Evolutionary conservation across 345 rosid species (phyloP).

Genomic region (Anastatica hierochuntica): DNA sequence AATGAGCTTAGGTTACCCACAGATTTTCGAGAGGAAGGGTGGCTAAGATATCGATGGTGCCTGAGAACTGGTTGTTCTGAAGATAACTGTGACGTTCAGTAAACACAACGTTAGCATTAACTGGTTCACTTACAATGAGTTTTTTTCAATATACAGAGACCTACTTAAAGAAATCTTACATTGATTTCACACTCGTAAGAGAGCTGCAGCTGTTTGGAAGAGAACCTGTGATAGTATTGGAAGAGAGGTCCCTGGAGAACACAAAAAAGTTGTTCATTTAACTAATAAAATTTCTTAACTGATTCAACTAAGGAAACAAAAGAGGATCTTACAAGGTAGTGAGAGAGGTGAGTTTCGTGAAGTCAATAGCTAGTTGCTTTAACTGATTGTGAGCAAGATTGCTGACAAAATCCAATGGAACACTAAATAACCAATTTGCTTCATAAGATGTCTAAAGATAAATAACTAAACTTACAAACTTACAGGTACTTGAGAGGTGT

Average conservation of each 20-base stretch:
- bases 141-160: background rate
- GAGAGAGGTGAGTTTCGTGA: slow-evolving; percentile 65
- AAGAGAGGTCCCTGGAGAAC: slow-evolving; percentile 74
- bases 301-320: background rate
- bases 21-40: slow-evolving; percentile 63
- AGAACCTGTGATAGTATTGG: slow-evolving; percentile 48
- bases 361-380: slow-evolving; percentile 49
- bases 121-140: background rate
- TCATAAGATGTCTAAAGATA: slow-evolving; percentile 12
- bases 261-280: too few relatives aligned
- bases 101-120: slow-evolving; percentile 5
- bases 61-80: slow-evolving; percentile 86
- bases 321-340: slow-evolving; percentile 55
- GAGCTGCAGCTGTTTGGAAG: slow-evolving; percentile 55
- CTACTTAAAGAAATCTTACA: slow-evolving; percentile 41
- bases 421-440: background rate
- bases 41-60: slow-evolving; percentile 70
- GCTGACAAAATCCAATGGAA: slow-evolving; percentile 32
- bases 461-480: slow-evolving; percentile 28
- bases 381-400: slow-evolving; percentile 79
- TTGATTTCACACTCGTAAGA: slow-evolving; percentile 52
- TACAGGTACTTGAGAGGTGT: slow-evolving; percentile 65
- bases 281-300: background rate
- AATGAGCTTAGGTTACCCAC: slow-evolving; percentile 48
- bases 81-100: slow-evolving; percentile 46